Base-by-base conservation (phyloP, 225 moss, liverwort and hornwort genomes). In the Bryum argenteum region DNA sequence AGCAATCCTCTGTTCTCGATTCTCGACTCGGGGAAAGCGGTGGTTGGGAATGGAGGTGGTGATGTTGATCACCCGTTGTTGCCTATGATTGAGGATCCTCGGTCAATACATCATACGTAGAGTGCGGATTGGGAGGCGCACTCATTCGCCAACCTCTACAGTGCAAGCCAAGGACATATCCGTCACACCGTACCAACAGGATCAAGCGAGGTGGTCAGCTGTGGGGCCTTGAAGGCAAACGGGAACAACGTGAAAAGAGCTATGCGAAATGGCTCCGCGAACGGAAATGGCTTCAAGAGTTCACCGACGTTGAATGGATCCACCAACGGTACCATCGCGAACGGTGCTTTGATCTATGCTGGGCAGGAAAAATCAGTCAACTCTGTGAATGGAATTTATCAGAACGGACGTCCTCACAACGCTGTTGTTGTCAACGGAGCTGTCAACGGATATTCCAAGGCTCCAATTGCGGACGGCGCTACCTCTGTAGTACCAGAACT, bases 221-320 rank as follows among this genome's bases (percentile, higher is more conserved):
- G 53, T 75, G 81, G 79, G 74, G 71, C 64, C 52, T 81, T 53
- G 81, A 81, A 65, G 51, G 63, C 68, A 1, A 81, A 81, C 8
- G 79, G 76, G 23, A 84, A 42, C 64, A 17, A 73, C n/a, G 43
- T 55, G 9, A 71, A 58, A 50, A 77, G 68, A 71, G 68, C 66
- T 28, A 16, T 59, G 33, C 54, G 76, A 48, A 81, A 71, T 71
- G 79, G 76, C 62, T 74, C 66, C 11, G 39, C 68, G 1, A 79
- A 77, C 21, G 79, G 71, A 53, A 57, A 63, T 54, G 33, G 43
- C 13, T n/a, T n/a, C n/a, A n/a, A n/a, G n/a, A n/a, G n/a, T n/a
- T n/a, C n/a, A n/a, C n/a, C n/a, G n/a, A n/a, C 73, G 11, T 63
- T 78, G 1, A 65, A 73, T 60, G 81, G 74, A 64, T 78, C 78